A percentile compares a stretch with the other conserved stretches of the same genome.
Conservation (phyloP, 805 yeast genomes). For the Pichia kluyveri region DNA sequence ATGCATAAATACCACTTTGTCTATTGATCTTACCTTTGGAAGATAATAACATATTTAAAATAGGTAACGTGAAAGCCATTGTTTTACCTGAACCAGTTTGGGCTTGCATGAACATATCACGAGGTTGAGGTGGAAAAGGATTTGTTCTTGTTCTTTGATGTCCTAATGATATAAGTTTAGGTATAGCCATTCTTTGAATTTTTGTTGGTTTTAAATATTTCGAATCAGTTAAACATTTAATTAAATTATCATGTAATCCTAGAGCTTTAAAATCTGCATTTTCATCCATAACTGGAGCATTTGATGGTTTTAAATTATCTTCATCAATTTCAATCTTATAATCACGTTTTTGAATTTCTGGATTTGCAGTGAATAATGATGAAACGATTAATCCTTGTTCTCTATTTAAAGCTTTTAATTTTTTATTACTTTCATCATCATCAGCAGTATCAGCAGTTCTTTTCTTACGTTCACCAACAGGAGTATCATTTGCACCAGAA, state of each 20-base stretch:
- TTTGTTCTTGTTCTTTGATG: slow-evolving; percentile 19
- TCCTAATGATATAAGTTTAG: slow-evolving; percentile 35
- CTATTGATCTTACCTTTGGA: slow-evolving; percentile 51
- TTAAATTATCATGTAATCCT: slow-evolving; percentile 50
- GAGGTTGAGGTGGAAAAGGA: slow-evolving; percentile 12
- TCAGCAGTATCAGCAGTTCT: background rate
- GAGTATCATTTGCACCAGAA: slow-evolving; percentile 9
- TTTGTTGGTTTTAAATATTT: slow-evolving; percentile 64
- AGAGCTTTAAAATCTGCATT: slow-evolving; percentile 52
- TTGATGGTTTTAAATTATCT: slow-evolving; percentile 47
- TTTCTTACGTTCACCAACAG: slow-evolving; percentile 2
- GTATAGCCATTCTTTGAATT: slow-evolving; percentile 77
- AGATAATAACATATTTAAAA: slow-evolving; percentile 49
- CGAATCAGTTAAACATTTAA: slow-evolving; percentile 48
- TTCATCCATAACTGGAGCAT: slow-evolving; percentile 73
- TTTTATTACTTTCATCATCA: slow-evolving; percentile 1
- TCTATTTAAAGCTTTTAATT: slow-evolving; percentile 29
- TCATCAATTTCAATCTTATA: slow-evolving; percentile 22
- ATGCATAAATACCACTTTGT: slow-evolving; percentile 77
- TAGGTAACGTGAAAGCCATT: slow-evolving; percentile 76
- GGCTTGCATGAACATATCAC: slow-evolving; percentile 84
- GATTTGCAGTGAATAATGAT: slow-evolving; percentile 71
- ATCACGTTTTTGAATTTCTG: slow-evolving; percentile 37
- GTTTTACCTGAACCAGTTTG: slow-evolving; percentile 99
- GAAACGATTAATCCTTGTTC: slow-evolving; percentile 65